phyloP scores from a whole-genome alignment of 495 filamentous ascomycete genomes.

The Tuber melanosporum region DNA sequence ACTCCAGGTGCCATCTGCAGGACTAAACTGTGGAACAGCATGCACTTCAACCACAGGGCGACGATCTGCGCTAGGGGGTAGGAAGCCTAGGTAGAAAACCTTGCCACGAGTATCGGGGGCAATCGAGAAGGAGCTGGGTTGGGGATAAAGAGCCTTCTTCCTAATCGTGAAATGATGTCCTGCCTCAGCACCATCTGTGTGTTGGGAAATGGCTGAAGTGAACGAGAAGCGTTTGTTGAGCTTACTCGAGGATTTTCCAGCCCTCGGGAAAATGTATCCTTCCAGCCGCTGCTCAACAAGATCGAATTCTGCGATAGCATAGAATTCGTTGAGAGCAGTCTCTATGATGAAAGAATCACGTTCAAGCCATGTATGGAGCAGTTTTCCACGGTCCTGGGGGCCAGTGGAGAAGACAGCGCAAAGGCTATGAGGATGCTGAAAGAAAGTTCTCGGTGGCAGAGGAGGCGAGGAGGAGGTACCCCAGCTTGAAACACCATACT shows the following conservation, averaged over 20 bases:
- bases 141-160: constrained; percentile 35
- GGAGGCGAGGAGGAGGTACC: constrained; percentile 13
- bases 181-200: constrained; percentile 13
- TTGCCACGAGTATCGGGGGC: constrained; percentile 34
- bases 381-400: constrained; percentile 31
- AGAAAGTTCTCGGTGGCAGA: constrained; percentile 20
- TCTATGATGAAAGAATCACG: constrained; percentile 35
- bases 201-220: constrained; percentile 9
- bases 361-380: constrained; percentile 34
- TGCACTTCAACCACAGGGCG: constrained; percentile 39
- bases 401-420: constrained; percentile 36
- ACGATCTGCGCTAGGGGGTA: constrained; percentile 36
- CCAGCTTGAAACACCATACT: constrained; percentile 25
- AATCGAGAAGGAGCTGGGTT: constrained; percentile 30
- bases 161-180: constrained; percentile 35
- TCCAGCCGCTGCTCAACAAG: constrained; percentile 36
- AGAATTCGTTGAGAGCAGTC: constrained; percentile 35
- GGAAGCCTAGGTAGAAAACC: constrained; percentile 35
- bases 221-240: constrained; percentile 25
- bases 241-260: constrained; percentile 9
- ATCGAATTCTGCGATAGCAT: constrained; percentile 37
- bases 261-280: constrained; percentile 32
- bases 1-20: constrained; percentile 27
- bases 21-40: constrained; percentile 27
- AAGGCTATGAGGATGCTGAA: constrained; percentile 30